Evolutionary conservation across 441 rosid species (phyloP).

Genomic region (Capsella rubella): DNA sequence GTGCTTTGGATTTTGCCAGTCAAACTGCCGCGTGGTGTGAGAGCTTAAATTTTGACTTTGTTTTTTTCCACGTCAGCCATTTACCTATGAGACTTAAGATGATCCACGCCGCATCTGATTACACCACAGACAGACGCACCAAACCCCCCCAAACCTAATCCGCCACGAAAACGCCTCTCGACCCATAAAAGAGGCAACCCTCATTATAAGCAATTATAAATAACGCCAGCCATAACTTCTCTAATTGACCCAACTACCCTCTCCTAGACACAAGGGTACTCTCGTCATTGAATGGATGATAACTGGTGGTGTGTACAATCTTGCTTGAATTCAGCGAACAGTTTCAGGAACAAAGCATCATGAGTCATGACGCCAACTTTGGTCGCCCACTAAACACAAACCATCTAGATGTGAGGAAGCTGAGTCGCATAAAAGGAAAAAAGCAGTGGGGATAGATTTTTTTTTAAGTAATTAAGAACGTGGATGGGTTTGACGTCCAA

Average conservation of each 20-base stretch:
- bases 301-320: not conserved
- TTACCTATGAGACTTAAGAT: slow-evolving; percentile 17
- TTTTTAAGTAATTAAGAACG: not conserved
- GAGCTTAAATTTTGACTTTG: slow-evolving; percentile 19
- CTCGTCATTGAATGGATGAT: slow-evolving; percentile 23
- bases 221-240: slow-evolving; percentile 48
- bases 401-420: slow-evolving; percentile 4
- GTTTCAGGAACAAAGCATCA: slow-evolving; percentile 23
- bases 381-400: slow-evolving; percentile 5
- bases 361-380: slow-evolving; percentile 27
- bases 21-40: slow-evolving; percentile 26
- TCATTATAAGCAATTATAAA: slow-evolving; percentile 38
- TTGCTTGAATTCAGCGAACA: slow-evolving; percentile 31
- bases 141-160: slow-evolving; percentile 45
- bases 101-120: slow-evolving; percentile 42
- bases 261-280: slow-evolving; percentile 13
- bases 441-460: slow-evolving; percentile 2
- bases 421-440: slow-evolving; percentile 46
- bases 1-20: slow-evolving; percentile 18
- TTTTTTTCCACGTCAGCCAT: slow-evolving; percentile 31
- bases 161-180: slow-evolving; percentile 48
- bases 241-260: slow-evolving; percentile 31
- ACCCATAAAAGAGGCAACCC: slow-evolving; percentile 49
- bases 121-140: slow-evolving; percentile 37
- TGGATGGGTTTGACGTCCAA: no score